Evolutionary conservation across 2,329 filamentous ascomycete genomes (phyloP).

Genomic region (Zymoseptoria ardabiliae): DNA sequence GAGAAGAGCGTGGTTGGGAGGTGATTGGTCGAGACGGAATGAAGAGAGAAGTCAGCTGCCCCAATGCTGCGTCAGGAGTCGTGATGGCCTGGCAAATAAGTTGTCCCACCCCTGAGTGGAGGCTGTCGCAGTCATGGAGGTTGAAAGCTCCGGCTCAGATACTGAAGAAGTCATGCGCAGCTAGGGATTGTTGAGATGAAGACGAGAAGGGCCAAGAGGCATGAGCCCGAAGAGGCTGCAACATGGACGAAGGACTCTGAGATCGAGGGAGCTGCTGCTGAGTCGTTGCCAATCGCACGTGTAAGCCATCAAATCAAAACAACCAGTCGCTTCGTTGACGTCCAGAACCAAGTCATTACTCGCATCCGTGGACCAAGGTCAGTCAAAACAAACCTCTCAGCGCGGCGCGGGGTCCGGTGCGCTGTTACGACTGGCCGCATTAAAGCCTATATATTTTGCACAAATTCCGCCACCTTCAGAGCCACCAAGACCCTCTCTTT

Average conservation of each 20-base stretch:
- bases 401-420: neutral
- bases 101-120: no score
- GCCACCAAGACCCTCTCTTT: no score
- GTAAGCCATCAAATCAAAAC: neutral
- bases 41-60: neutral
- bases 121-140: neutral
- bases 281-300: neutral
- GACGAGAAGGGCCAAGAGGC: neutral
- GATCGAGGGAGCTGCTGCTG: neutral
- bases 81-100: no score
- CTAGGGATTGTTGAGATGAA: neutral
- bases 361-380: neutral
- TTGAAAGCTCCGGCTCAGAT: neutral
- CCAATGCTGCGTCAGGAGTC: neutral
- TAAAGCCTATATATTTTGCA: neutral
- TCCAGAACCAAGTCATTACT: neutral
- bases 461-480: neutral
- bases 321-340: neutral
- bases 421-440: neutral
- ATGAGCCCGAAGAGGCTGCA: neutral
- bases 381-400: neutral
- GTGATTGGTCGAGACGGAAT: neutral
- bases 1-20: neutral
- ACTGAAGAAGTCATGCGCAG: neutral
- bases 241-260: neutral